Base-by-base conservation (phyloP, 108 stramenopile genomes). In the Thalassiosira profunda region DNA sequence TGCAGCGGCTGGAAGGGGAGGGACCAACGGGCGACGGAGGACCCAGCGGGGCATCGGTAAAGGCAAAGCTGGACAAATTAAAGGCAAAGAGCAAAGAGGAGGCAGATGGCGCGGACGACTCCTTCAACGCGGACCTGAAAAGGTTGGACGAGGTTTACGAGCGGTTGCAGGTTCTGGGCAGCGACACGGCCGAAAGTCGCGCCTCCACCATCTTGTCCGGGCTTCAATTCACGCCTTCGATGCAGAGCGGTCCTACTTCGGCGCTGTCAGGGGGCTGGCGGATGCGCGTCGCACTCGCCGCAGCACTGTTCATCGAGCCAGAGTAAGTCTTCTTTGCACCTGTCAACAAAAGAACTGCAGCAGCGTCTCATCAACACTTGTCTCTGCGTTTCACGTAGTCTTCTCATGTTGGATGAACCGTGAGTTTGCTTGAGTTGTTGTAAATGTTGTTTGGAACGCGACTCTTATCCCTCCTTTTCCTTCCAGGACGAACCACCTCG, bases 281-380 rank as follows among this genome's bases (percentile, higher is more conserved):
- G 34, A 99, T 99, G 99, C 87, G 99, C 42, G 99, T 99, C 59
- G 90, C 96, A 1, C 69, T 99, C 25, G 99, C 98, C 6, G 97
- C 95, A 2, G 97, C 98, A 4, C 81, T 99, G n/a, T 94, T 97
- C 61, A 90, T 96, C 60, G 86, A 93, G 58, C 96, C 96, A 15
- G 24, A 26, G 12, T 11, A 6, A 1, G 35, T 40, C 2, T 1
- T 58, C 20, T 2, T 40, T 58, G 1, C n/a, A n/a, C n/a, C n/a
- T n/a, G n/a, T n/a, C n/a, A n/a, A n/a, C n/a, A n/a, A n/a, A n/a
- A n/a, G n/a, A n/a, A n/a, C n/a, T n/a, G n/a, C n/a, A n/a, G n/a
- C n/a, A n/a, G n/a, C n/a, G n/a, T n/a, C n/a, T n/a, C n/a, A n/a
- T n/a, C n/a, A n/a, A n/a, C n/a, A n/a, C n/a, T n/a, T n/a, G n/a